phyloP scores from a whole-genome alignment of 768 basidiomycete species.

The Leccinum subtestaceum region DNA sequence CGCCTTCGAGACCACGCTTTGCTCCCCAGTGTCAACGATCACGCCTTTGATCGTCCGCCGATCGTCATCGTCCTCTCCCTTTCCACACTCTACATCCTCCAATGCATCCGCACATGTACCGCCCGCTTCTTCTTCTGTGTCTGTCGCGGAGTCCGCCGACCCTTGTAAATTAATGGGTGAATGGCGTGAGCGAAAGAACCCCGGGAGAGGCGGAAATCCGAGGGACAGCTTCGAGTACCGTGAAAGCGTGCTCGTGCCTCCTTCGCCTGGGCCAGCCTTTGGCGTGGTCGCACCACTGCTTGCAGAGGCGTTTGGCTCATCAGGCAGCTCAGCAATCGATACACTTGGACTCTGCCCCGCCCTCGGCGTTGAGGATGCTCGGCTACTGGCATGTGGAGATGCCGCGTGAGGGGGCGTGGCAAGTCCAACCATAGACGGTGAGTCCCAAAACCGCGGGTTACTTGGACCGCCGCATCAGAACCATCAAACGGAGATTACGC shows the following conservation, averaged over 20 bases:
- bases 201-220: slow-evolving; percentile 60
- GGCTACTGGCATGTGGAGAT: slow-evolving; percentile 14
- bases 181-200: slow-evolving; percentile 61
- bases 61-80: slow-evolving; percentile 42
- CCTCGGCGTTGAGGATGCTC: slow-evolving; percentile 27
- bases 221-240: slow-evolving; percentile 45
- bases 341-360: slow-evolving; percentile 19
- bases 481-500: not conserved
- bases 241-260: slow-evolving; percentile 27
- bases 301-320: slow-evolving; percentile 42
- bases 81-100: slow-evolving; percentile 11
- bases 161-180: slow-evolving; percentile 40
- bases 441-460: slow-evolving; percentile 18
- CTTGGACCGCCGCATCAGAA: slow-evolving; percentile 18
- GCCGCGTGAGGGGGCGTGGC: slow-evolving; percentile 22
- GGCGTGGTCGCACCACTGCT: slow-evolving; percentile 60
- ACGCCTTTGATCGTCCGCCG: slow-evolving; percentile 38
- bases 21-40: slow-evolving; percentile 19
- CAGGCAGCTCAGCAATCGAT: slow-evolving; percentile 21
- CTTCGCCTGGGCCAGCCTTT: slow-evolving; percentile 37
- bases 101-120: slow-evolving; percentile 7
- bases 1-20: slow-evolving; percentile 6
- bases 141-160: slow-evolving; percentile 22
- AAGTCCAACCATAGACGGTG: slow-evolving; percentile 21
- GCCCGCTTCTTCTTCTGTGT: slow-evolving; percentile 19